Percentiles rank a stretch among this genome's conserved stretches.
Evolutionary conservation across 2,329 filamentous ascomycete genomes (phyloP).

Genomic region (Ceratocystis albifundus): DNA sequence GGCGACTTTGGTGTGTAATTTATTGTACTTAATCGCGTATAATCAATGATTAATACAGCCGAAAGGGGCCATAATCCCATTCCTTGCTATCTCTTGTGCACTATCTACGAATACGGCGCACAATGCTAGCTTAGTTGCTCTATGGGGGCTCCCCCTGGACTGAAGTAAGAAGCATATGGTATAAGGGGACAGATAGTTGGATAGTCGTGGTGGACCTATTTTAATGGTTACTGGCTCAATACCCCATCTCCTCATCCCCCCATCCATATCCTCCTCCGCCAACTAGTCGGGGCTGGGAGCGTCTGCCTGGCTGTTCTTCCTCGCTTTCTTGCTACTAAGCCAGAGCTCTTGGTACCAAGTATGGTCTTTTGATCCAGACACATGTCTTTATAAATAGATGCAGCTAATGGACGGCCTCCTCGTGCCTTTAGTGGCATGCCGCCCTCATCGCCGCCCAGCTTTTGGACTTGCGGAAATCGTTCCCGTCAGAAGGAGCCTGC

Average conservation of each 20-base stretch:
- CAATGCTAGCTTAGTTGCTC: background rate
- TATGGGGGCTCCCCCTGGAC: background rate
- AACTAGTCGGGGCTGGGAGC: background rate
- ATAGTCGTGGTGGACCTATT: background rate
- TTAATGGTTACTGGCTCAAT: background rate
- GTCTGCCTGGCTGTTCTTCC: too few relatives aligned
- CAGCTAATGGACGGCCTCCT: too few relatives aligned
- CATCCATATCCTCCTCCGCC: too few relatives aligned
- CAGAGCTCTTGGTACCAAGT: too few relatives aligned
- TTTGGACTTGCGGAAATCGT: too few relatives aligned
- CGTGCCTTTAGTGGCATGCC: too few relatives aligned
- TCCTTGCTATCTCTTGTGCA: background rate
- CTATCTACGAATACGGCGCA: background rate
- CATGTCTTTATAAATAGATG: too few relatives aligned
- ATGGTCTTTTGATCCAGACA: too few relatives aligned
- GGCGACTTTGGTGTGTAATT: background rate
- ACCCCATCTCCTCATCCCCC: background rate
- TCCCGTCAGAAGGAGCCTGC: too few relatives aligned
- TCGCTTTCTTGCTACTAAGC: too few relatives aligned
- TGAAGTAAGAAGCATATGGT: background rate
- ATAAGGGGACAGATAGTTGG: background rate
- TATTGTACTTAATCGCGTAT: background rate
- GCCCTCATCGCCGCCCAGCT: too few relatives aligned
- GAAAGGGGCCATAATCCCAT: slow-evolving; percentile 1
- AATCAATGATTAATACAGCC: background rate